Evolutionary conservation across 164 flowering plant species (phyloP).

Genomic region (Brasenia schreberi): DNA sequence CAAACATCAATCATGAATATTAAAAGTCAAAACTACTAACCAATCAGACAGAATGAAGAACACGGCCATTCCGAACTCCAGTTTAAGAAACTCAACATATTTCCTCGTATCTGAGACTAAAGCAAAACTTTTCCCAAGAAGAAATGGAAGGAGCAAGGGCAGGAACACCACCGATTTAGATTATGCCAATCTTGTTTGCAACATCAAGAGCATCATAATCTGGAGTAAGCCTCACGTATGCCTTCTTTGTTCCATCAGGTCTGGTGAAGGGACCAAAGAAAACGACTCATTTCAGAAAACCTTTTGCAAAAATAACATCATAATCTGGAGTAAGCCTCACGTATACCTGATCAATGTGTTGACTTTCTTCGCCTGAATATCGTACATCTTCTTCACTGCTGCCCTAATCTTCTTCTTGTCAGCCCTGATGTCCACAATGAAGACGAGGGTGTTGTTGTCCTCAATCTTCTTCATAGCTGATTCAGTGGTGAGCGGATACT

Average conservation of each 20-base stretch:
- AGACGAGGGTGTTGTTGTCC: constrained; percentile 29
- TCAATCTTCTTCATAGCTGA: constrained; percentile 32
- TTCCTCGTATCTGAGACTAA: too few relatives aligned
- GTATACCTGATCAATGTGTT: constrained; percentile 26
- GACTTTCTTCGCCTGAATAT: constrained; percentile 26
- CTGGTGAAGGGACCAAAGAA: background rate
- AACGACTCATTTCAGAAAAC: background rate
- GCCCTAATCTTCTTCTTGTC: constrained; percentile 26
- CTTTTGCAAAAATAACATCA: background rate
- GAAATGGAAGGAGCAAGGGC: too few relatives aligned
- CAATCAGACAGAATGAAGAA: too few relatives aligned
- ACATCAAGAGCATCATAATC: constrained; percentile 9
- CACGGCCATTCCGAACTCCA: too few relatives aligned
- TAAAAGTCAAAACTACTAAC: too few relatives aligned
- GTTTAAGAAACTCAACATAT: too few relatives aligned
- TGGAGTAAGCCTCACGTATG: constrained; percentile 5
- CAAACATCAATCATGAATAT: too few relatives aligned
- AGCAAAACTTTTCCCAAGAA: too few relatives aligned
- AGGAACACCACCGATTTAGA: too few relatives aligned
- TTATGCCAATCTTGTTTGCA: constrained; percentile 1
- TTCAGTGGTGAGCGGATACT: constrained; percentile 26
- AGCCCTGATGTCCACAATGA: constrained; percentile 25
- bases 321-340: too few relatives aligned
- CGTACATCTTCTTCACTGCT: constrained; percentile 28
- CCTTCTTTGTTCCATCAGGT: constrained; percentile 8